Base-by-base conservation (phyloP, 1,139 yeast species). In the Pichia sp. region DNA sequence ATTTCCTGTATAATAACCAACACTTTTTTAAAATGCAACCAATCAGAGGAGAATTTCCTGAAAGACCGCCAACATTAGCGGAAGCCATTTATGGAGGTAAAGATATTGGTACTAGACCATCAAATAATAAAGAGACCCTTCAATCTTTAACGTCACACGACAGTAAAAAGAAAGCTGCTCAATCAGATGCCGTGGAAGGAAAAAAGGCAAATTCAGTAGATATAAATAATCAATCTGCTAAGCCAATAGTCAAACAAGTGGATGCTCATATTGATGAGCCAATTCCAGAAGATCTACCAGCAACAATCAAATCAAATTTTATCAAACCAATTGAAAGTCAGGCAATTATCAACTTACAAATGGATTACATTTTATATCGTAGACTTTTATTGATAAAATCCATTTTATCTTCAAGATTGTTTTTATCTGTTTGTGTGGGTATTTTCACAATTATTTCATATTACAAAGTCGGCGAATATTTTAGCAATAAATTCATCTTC, bases 321-420 rank as follows among this genome's bases (percentile, higher is more conserved):
- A 65, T 84, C 47, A 66, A 65, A 3, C 88, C 90, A 1, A 77
- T 73, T 34, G 67, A 70, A 40, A 68, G 81, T 2, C 75, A 77
- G 44, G 85, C 84, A 6, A 75, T 82, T 1, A 60, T 81, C 45
- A 77, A 75, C 45, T 64, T 83, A 46, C 78, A 81, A 34, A 77
- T 84, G 44, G 92, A 83, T 60, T 76, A 73, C 57, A 69, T 76
- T 48, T 69, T 81, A 47, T 81, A 75, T 58, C 65, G 72, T 41
- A 85, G 79, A 57, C 66, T 80, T 2, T 52, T 64, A 35, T 70
- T 79, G 44, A 79, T 76, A 55, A 66, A 62, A 46, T 56, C 60
- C 43, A 58, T 82, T 26, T 65, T 82, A 42, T 67, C 72, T 67
- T 77, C 79, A 50, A 75, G 74, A 5, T 41, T 65, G 26, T 64